These are phyloP conservation scores for Macrotyloma uniflorum DNA, from an alignment of 306 rosid genomes.

Conservation along the genomic window DNA sequence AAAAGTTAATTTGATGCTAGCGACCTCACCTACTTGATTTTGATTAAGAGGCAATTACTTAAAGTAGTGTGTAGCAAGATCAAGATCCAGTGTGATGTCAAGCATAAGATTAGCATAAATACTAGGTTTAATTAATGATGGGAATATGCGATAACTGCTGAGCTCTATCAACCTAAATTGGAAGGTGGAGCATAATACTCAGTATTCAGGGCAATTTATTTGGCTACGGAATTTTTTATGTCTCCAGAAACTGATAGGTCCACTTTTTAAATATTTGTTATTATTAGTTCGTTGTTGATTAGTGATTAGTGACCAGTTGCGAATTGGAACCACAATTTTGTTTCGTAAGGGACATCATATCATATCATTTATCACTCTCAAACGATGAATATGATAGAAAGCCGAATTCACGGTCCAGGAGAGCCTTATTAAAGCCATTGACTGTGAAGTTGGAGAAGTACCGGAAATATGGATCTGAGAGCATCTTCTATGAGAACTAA, in stretches of 20 bases:
- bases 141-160: constrained; percentile 23
- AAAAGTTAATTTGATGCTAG: constrained; percentile 3
- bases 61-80: neutral
- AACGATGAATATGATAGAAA: constrained; percentile 21
- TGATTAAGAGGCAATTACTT: constrained; percentile 28
- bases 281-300: neutral
- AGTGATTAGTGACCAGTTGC: neutral
- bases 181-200: constrained; percentile 3
- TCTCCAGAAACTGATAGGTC: neutral
- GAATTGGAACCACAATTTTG: neutral
- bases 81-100: constrained; percentile 29
- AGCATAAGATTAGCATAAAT: constrained; percentile 15
- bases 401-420: constrained; percentile 22
- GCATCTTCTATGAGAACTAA: constrained; percentile 15
- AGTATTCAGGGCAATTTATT: neutral
- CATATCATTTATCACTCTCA: neutral
- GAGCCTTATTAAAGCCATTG: constrained; percentile 26
- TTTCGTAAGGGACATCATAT: neutral
- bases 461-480: constrained; percentile 20
- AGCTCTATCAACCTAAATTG: neutral
- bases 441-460: constrained; percentile 32
- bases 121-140: constrained; percentile 1
- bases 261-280: neutral
- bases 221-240: neutral
- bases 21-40: neutral